Percentiles rank a stretch among this genome's conserved stretches.
phyloP scores from a whole-genome alignment of 441 rosid species.

The Eutrema salsugineum region DNA sequence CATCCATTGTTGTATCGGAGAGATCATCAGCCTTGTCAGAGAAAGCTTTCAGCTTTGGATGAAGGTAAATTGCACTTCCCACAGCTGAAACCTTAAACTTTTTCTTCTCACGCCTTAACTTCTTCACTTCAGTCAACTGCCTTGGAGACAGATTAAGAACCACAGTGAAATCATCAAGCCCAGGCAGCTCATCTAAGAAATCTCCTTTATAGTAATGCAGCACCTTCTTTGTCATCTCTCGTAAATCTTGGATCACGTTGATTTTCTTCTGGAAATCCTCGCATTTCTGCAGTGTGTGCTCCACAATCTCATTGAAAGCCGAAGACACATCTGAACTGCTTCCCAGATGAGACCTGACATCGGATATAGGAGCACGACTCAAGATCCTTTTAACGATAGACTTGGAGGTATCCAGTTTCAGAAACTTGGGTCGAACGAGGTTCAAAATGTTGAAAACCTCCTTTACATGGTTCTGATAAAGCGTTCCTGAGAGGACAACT shows the following conservation, averaged over 20 bases:
- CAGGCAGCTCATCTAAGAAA: conserved; percentile 90
- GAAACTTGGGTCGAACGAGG: conserved; percentile 85
- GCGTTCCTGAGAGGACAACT: conserved; percentile 89
- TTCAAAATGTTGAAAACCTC: conserved; percentile 88
- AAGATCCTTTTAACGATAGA: conserved; percentile 51
- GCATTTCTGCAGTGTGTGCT: conserved; percentile 64
- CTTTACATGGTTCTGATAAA: conserved; percentile 88
- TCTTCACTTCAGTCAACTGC: conserved; percentile 56
- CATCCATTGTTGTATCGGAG: conserved; percentile 28
- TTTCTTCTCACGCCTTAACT: conserved; percentile 40
- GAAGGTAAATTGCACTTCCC: conserved; percentile 38
- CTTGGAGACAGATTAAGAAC: conserved; percentile 55
- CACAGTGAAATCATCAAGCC: conserved; percentile 80
- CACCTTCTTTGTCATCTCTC: conserved; percentile 78
- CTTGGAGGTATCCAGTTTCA: conserved; percentile 47
- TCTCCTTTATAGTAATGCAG: conserved; percentile 93
- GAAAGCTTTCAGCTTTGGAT: conserved; percentile 29
- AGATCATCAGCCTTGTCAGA: conserved; percentile 22
- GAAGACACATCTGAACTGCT: conserved; percentile 30
- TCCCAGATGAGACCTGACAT: conserved; percentile 43
- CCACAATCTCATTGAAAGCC: conserved; percentile 67
- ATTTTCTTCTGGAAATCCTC: conserved; percentile 54
- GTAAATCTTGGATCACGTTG: conserved; percentile 61
- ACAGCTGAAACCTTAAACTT: conserved; percentile 41
- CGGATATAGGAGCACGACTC: conserved; percentile 52